Conservation (phyloP, 108 stramenopile species). For the Skeletonema costatum region DNA sequence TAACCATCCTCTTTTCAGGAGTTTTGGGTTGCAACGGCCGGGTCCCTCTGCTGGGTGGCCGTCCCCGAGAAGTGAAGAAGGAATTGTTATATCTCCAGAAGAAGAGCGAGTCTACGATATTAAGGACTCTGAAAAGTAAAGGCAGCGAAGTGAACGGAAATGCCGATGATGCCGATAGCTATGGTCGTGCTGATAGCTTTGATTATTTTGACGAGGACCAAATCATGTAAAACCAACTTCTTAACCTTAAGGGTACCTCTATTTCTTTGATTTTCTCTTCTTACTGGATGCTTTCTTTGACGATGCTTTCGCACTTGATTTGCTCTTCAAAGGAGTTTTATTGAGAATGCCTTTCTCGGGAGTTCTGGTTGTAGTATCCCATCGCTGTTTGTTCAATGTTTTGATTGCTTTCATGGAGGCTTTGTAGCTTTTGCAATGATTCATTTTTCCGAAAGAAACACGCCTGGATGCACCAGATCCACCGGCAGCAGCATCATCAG, state of each 20-base stretch:
- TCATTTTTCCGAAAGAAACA: conserved; percentile 70
- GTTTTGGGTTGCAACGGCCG: conserved; percentile 54
- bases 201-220: conserved; percentile 25
- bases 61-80: conserved; percentile 49
- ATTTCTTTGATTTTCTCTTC: not conserved
- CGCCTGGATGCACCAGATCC: conserved; percentile 37
- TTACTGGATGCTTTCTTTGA: not conserved
- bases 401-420: conserved; percentile 84
- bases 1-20: conserved; percentile 54
- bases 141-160: not conserved
- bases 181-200: conserved; percentile 4
- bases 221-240: conserved; percentile 9
- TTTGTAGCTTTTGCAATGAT: conserved; percentile 77
- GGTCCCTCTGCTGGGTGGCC: conserved; percentile 52
- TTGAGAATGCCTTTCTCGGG: conserved; percentile 75
- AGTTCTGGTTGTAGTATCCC: conserved; percentile 43
- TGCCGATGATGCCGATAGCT: not conserved
- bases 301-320: not conserved
- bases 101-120: conserved; percentile 18
- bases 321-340: not conserved
- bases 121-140: conserved; percentile 4
- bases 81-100: conserved; percentile 32
- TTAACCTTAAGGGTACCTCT: not conserved
- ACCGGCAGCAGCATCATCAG: conserved; percentile 10
- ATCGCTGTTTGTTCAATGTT: conserved; percentile 46